Evolutionary conservation across 805 yeast genomes (phyloP).

Genomic region (Cyberlindnera lachancei): DNA sequence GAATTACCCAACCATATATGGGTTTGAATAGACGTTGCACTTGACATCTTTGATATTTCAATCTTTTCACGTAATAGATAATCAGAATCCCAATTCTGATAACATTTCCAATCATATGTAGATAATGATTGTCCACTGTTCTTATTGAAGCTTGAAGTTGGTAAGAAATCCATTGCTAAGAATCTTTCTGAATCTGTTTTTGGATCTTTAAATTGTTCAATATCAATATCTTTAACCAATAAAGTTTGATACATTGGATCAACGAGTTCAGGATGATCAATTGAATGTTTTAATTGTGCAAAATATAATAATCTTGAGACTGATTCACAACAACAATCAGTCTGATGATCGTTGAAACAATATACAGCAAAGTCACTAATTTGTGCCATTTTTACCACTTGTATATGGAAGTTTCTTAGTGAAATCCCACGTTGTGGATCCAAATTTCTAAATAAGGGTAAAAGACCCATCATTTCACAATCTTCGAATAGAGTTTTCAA

Average conservation of each 20-base stretch:
- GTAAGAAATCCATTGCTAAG: constrained; percentile 22
- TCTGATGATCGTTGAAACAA: constrained; percentile 36
- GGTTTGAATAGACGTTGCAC: constrained; percentile 52
- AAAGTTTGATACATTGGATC: constrained; percentile 18
- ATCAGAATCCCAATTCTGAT: constrained; percentile 61
- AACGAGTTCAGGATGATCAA: constrained; percentile 22
- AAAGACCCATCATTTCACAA: constrained; percentile 25
- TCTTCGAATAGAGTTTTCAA: constrained; percentile 16
- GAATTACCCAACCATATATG: constrained; percentile 80
- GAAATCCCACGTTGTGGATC: constrained; percentile 72
- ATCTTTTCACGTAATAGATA: constrained; percentile 65
- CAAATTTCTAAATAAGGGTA: constrained; percentile 49
- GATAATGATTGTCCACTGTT: constrained; percentile 22
- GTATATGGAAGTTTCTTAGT: constrained; percentile 79
- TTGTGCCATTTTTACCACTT: constrained; percentile 70
- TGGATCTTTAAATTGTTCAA: constrained; percentile 7
- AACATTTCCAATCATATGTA: constrained; percentile 32
- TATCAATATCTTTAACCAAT: constrained; percentile 12
- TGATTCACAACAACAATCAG: constrained; percentile 29
- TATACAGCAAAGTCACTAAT: constrained; percentile 76
- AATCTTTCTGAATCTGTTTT: constrained; percentile 7
- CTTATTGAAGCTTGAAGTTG: constrained; percentile 9
- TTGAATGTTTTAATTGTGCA: constrained; percentile 31
- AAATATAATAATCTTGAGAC: constrained; percentile 34
- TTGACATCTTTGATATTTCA: constrained; percentile 80